These are phyloP conservation scores for Phytophthora niederhauseri DNA, from an alignment of 352 stramenopile genomes.

Conservation along the genomic window DNA sequence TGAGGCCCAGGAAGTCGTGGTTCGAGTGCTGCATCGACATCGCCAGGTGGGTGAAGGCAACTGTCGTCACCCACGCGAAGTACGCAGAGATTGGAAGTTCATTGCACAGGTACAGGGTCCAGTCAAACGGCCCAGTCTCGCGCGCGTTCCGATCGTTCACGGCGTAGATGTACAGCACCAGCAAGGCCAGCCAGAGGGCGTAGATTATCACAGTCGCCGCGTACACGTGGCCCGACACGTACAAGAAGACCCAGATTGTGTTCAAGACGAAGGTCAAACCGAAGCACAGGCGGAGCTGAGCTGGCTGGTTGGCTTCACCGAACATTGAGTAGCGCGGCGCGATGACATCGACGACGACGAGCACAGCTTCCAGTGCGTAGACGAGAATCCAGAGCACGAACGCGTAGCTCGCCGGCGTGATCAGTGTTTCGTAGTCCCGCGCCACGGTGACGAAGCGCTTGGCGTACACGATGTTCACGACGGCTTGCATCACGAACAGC, in stretches of 20 bases:
- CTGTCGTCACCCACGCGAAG: constrained; percentile 79
- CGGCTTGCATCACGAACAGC: constrained; percentile 63
- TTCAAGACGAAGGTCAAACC: constrained; percentile 70
- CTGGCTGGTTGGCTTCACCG: constrained; percentile 67
- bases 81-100: constrained; percentile 78
- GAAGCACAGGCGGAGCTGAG: constrained; percentile 69
- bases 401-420: constrained; percentile 68
- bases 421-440: constrained; percentile 75
- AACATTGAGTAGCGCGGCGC: constrained; percentile 72
- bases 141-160: constrained; percentile 70
- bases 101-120: constrained; percentile 76
- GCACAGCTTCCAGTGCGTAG: constrained; percentile 65
- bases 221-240: constrained; percentile 57
- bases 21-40: constrained; percentile 70
- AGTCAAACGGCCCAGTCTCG: constrained; percentile 56
- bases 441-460: constrained; percentile 53
- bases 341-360: constrained; percentile 73
- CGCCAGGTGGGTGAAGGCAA: constrained; percentile 67
- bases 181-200: constrained; percentile 69
- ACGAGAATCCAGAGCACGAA: constrained; percentile 72
- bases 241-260: constrained; percentile 69
- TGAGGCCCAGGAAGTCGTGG: constrained; percentile 54
- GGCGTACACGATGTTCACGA: constrained; percentile 73
- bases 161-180: constrained; percentile 83
- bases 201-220: constrained; percentile 66